Conservation (phyloP, 257 asterid genomes). For the Plantago ovata region DNA sequence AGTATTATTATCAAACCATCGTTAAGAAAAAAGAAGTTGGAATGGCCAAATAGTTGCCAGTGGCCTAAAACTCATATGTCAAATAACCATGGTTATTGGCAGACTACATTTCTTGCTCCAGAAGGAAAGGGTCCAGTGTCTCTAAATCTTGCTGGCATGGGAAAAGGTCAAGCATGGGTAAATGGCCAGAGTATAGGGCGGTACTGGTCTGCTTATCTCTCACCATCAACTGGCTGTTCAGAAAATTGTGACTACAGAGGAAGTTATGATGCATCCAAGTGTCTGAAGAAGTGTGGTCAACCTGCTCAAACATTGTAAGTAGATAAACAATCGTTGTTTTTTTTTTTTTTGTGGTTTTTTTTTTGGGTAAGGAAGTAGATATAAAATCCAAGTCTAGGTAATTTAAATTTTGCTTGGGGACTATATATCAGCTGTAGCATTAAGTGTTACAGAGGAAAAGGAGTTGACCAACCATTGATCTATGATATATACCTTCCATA, state of each 20-base stretch:
- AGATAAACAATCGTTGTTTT: no score
- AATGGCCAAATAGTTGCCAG: no score
- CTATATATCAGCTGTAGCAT: background rate
- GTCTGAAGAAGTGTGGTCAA: conserved; percentile 69
- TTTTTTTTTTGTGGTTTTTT: no score
- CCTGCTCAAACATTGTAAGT: conserved; percentile 79
- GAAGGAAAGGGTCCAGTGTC: conserved; percentile 56
- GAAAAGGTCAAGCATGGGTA: conserved; percentile 79
- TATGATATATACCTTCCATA: background rate
- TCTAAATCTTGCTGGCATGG: conserved; percentile 64
- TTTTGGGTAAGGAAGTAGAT: no score
- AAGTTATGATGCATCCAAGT: conserved; percentile 53
- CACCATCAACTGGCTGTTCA: conserved; percentile 68
- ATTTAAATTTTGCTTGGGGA: background rate
- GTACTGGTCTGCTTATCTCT: conserved; percentile 72
- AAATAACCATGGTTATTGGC: conserved; percentile 18
- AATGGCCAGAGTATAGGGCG: conserved; percentile 65
- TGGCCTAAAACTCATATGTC: no score
- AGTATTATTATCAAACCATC: no score
- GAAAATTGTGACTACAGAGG: conserved; percentile 72
- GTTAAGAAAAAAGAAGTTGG: background rate
- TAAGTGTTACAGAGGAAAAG: no score
- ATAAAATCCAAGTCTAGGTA: no score
- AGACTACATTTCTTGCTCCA: conserved; percentile 58
- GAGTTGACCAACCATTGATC: no score